These are phyloP conservation scores for Salix purpurea DNA, from an alignment of 345 rosid genomes.

Conservation along the genomic window DNA sequence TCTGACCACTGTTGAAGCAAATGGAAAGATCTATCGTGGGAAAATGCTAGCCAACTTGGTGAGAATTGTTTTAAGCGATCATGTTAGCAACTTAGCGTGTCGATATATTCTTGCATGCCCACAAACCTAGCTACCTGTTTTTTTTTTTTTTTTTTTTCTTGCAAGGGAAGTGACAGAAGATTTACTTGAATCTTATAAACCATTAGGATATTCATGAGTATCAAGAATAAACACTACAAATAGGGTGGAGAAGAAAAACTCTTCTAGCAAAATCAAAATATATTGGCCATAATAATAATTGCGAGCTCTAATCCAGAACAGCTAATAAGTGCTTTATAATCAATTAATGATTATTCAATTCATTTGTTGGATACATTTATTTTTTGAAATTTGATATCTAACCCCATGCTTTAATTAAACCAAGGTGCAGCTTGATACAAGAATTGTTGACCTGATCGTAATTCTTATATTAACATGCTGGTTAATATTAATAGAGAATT, in stretches of 20 bases:
- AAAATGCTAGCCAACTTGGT: background rate
- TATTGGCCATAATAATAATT: too few species aligned
- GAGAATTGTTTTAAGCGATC: constrained; percentile 8
- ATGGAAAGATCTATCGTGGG: background rate
- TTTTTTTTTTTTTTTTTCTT: background rate
- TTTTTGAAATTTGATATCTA: background rate
- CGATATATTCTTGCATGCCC: constrained; percentile 12
- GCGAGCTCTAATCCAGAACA: too few species aligned
- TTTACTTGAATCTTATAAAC: background rate
- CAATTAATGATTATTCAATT: too few species aligned
- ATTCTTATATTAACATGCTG: background rate
- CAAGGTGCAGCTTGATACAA: background rate
- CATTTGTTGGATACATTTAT: background rate
- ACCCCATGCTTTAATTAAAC: background rate
- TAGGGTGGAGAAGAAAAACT: too few species aligned
- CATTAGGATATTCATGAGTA: too few species aligned
- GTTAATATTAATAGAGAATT: background rate
- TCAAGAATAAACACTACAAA: too few species aligned
- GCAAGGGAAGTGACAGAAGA: background rate
- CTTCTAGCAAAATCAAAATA: too few species aligned
- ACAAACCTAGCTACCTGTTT: background rate
- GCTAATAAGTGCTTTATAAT: too few species aligned
- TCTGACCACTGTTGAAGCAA: background rate
- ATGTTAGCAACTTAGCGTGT: constrained; percentile 17
- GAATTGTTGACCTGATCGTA: background rate